Evolutionary conservation across 176 grass and related monocot species (phyloP), one percentile per base, ranked within the genome.

Genomic region (Triticum turgidum): DNA sequence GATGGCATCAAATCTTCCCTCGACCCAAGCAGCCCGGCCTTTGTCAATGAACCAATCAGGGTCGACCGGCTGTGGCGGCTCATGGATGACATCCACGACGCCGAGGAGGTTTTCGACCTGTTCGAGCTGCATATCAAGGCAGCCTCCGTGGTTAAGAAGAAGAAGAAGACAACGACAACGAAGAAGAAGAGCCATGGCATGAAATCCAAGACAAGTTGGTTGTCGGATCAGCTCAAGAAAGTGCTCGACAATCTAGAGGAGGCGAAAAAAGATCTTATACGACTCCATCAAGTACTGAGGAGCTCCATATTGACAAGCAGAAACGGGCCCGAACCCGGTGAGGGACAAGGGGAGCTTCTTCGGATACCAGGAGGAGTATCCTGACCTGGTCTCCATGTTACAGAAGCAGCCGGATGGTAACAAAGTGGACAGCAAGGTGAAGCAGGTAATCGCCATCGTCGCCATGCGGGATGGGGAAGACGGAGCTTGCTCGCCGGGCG

Each of bases 401-500:
- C 61, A 10, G 61, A 8, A n/a, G 10, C 37, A 45, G 44, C 29
- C 1, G 73, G 24, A 51, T 13, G 6, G 11, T 1, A 70, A 21
- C 18, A 37, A 3, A 9, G 62, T 27, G 32, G 78, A 27, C 2
- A 44, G 41, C 41, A 44, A 44, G 41, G 41, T 44, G 41, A 41
- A 45, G 25, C 3, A 9, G 69, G 21, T 73, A 24, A 41, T 73
- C 22, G 69, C 69, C 9, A 73, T 73, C 69, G 5, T 73, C 11
- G 69, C 37, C 69, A 73, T 73, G 69, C 20, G 69, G 69, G 38
- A 73, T 73, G 69, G 69, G 69, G 69, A 73, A 73, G 38, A 73
- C 69, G 17, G 69, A 73, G 69, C 69, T 73, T 42, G 69, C 69
- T 73, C 21, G 69, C 38, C 69, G 24, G 38, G 69, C 21, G 11